Evolutionary conservation across 2,329 filamentous ascomycete species (phyloP).

Genomic region (Colletotrichum camelliae): DNA sequence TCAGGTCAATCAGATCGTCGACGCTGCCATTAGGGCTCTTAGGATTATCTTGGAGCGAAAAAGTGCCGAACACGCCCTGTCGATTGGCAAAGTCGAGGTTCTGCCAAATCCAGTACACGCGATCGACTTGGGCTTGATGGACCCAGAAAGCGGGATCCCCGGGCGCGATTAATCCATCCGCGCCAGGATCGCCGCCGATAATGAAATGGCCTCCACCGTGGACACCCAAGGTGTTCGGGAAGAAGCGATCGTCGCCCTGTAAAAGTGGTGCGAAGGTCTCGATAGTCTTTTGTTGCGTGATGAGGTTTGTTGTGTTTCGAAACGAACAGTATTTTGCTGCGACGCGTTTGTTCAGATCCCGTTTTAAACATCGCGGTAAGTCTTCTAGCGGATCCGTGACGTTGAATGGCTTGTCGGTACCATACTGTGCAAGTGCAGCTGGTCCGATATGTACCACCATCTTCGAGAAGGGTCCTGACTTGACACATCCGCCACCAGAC

Average conservation of each 20-base stretch:
- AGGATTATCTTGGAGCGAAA: slow-evolving; percentile 45
- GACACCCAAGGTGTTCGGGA: slow-evolving; percentile 37
- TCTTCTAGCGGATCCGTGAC: slow-evolving; percentile 34
- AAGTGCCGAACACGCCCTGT: slow-evolving; percentile 44
- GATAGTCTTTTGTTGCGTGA: slow-evolving; percentile 29
- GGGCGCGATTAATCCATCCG: slow-evolving; percentile 48
- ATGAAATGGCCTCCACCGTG: slow-evolving; percentile 47
- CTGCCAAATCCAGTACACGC: slow-evolving; percentile 55
- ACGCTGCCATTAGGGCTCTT: slow-evolving; percentile 47
- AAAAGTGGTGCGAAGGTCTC: slow-evolving; percentile 37
- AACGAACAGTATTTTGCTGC: slow-evolving; percentile 26
- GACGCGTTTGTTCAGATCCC: slow-evolving; percentile 35
- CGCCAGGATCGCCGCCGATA: slow-evolving; percentile 51
- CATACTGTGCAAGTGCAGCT: slow-evolving; percentile 14
- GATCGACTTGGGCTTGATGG: slow-evolving; percentile 52
- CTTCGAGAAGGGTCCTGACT: slow-evolving; percentile 40
- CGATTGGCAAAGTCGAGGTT: slow-evolving; percentile 45
- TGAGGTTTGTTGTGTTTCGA: slow-evolving; percentile 32
- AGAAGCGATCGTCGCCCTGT: slow-evolving; percentile 37
- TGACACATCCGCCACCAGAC: slow-evolving; percentile 52
- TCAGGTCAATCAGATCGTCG: slow-evolving; percentile 39
- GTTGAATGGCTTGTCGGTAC: slow-evolving; percentile 22
- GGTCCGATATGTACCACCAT: slow-evolving; percentile 45
- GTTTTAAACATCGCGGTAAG: slow-evolving; percentile 48
- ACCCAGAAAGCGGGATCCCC: slow-evolving; percentile 51